A percentile compares a stretch with the other conserved stretches of the same genome.
These are phyloP conservation scores for Mrakia frigida DNA, from an alignment of 768 basidiomycete species.

Conservation along the genomic window DNA sequence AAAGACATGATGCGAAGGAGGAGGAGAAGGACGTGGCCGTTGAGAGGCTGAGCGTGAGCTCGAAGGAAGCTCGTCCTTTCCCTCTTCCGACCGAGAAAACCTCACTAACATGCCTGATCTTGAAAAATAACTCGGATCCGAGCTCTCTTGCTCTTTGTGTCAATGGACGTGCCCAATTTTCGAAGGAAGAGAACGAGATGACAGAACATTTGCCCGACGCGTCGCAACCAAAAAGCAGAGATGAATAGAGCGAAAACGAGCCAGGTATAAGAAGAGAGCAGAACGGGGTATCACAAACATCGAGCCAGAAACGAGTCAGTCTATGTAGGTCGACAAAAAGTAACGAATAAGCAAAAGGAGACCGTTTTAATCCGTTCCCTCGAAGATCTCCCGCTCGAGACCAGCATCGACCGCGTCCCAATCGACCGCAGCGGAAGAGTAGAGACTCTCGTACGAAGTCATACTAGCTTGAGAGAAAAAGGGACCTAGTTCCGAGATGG, in stretches of 20 bases:
- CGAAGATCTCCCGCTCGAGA: constrained; percentile 83
- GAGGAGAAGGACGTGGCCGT: neutral
- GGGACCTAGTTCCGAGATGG: constrained; percentile 74
- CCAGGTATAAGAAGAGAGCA: neutral
- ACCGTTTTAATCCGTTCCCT: constrained; percentile 41
- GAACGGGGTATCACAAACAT: neutral
- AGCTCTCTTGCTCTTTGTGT: no score
- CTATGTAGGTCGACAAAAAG: no score
- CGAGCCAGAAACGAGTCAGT: no score
- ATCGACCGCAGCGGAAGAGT: constrained; percentile 65
- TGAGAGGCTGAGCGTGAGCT: neutral
- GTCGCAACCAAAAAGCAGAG: no score
- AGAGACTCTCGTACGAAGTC: constrained; percentile 82
- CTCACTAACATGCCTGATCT: no score
- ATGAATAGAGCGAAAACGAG: neutral
- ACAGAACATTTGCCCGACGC: no score
- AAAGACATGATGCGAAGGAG: neutral
- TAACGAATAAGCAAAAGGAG: no score
- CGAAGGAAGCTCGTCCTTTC: no score
- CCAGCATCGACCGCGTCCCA: constrained; percentile 83
- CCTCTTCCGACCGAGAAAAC: no score
- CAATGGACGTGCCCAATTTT: no score
- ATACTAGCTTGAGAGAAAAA: constrained; percentile 91
- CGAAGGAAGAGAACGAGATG: no score
- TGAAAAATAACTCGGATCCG: no score